These are phyloP conservation scores for Plasmodium coatneyi DNA, from an alignment of 169 alveolate genomes.

Conservation along the genomic window DNA sequence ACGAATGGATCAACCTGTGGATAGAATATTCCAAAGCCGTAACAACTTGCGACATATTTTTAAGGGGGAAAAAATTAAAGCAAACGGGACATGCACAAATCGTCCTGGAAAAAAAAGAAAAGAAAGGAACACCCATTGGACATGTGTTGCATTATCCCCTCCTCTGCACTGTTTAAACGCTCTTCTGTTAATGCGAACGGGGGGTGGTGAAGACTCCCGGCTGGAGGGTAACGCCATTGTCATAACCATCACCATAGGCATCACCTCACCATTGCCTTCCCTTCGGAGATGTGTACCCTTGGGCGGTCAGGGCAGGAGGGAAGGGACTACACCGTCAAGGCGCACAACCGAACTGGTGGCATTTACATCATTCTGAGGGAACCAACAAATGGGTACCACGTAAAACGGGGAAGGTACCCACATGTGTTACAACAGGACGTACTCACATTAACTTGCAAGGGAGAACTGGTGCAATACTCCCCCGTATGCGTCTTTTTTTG, in stretches of 20 bases:
- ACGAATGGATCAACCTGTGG: not conserved
- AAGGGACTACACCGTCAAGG: not conserved
- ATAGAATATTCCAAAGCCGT: not conserved
- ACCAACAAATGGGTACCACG: not conserved
- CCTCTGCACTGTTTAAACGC: not conserved
- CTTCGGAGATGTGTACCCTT: not conserved
- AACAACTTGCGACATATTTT: not conserved
- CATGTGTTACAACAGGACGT: not conserved
- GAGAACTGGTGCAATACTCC: not conserved
- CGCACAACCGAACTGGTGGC: not conserved
- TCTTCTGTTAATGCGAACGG: not conserved
- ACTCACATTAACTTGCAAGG: not conserved
- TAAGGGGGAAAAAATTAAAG: not conserved
- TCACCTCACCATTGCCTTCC: not conserved
- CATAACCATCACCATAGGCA: not conserved
- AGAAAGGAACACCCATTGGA: not conserved
- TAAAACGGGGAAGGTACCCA: not conserved
- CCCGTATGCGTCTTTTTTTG: not conserved
- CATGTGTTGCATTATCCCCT: not conserved
- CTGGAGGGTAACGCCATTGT: not conserved
- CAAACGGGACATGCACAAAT: not conserved
- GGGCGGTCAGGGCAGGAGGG: not conserved
- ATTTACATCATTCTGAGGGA: not conserved
- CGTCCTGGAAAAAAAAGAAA: not conserved
- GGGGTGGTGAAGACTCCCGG: not conserved